Conservation (phyloP, 2,329 filamentous ascomycete genomes). For the Dothiorella sarmentorum region DNA sequence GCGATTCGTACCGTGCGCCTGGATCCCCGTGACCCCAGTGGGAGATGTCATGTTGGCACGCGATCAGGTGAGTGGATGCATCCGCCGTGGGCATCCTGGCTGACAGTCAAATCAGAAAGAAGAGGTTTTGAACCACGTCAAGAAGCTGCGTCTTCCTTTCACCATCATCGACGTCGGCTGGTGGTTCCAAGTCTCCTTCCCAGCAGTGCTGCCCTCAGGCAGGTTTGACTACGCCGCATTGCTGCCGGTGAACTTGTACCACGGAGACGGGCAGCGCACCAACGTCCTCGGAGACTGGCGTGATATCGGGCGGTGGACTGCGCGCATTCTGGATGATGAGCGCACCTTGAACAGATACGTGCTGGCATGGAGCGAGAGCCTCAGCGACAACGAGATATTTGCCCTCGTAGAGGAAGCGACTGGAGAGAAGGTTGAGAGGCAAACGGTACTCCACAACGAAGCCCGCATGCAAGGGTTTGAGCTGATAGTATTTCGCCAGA, state of each 20-base stretch:
- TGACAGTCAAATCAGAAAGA: constrained; percentile 9
- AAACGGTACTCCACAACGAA: neutral
- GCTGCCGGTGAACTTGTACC: neutral
- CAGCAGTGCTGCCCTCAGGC: constrained; percentile 41
- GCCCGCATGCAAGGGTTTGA: neutral
- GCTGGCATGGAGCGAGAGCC: constrained; percentile 47
- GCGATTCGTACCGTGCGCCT: constrained; percentile 32
- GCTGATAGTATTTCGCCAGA: neutral
- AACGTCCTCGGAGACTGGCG: constrained; percentile 47
- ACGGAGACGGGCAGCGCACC: constrained; percentile 39
- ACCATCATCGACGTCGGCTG: constrained; percentile 58
- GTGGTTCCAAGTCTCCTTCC: constrained; percentile 54
- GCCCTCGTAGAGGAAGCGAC: constrained; percentile 46
- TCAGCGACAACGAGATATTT: constrained; percentile 47
- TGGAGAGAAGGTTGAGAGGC: constrained; percentile 40
- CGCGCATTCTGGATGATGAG: constrained; percentile 49
- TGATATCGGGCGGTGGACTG: constrained; percentile 53
- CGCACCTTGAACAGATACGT: constrained; percentile 54
- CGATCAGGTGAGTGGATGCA: constrained; percentile 33
- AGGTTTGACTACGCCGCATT: constrained; percentile 35
- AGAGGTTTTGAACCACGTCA: neutral
- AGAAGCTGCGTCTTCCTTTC: constrained; percentile 55
- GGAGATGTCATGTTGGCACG: constrained; percentile 43
- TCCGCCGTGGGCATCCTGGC: too few species aligned
- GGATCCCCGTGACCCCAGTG: constrained; percentile 39